These are phyloP conservation scores for Kodamaea hsintzibuensis DNA, from an alignment of 805 yeast genomes.

Conservation along the genomic window DNA sequence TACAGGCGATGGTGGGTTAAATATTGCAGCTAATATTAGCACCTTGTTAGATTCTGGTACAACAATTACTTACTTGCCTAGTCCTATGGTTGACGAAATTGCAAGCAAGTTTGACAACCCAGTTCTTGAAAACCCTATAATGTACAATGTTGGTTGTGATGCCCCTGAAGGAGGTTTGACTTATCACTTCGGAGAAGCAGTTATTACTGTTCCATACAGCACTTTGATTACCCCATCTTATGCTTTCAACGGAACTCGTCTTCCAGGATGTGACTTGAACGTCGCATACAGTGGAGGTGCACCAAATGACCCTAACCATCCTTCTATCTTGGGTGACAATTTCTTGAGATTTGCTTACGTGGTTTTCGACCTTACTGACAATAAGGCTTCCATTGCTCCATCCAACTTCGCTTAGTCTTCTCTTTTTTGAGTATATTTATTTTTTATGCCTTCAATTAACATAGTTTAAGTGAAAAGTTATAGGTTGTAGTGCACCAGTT, in stretches of 20 bases:
- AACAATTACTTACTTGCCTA: conserved; percentile 7
- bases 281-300: neutral
- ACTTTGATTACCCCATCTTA: neutral
- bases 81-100: conserved; percentile 9
- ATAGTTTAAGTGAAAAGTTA: no score
- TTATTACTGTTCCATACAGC: conserved; percentile 1
- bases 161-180: neutral
- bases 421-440: no score
- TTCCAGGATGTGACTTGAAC: conserved; percentile 2
- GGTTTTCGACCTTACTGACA: conserved; percentile 26
- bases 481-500: no score
- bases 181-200: neutral
- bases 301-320: neutral
- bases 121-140: conserved; percentile 1
- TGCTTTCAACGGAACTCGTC: neutral
- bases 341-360: conserved; percentile 28
- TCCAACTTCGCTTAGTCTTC: conserved; percentile 23
- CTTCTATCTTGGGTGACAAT: conserved; percentile 27
- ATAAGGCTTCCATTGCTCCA: conserved; percentile 26
- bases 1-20: neutral
- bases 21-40: neutral
- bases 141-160: conserved; percentile 5
- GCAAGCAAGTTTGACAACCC: conserved; percentile 12
- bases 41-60: conserved; percentile 10
- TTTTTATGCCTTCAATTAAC: neutral